Conservation (phyloP, 345 rosid species). For the Bruguiera sexangula region DNA sequence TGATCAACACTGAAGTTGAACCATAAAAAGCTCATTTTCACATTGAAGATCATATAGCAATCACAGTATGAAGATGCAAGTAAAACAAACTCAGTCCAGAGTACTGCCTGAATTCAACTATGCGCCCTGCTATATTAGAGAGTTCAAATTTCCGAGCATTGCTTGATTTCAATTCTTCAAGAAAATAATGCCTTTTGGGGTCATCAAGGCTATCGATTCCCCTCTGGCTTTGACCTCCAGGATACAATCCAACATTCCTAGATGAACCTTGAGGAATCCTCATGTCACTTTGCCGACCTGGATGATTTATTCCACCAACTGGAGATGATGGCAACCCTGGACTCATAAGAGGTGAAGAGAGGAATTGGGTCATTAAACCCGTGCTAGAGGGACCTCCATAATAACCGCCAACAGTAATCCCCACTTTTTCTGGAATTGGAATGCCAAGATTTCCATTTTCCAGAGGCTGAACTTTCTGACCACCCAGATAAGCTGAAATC, state of each 20-base stretch:
- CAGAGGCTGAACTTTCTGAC: conserved; percentile 15
- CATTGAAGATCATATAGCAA: conserved; percentile 1
- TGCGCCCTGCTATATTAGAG: conserved; percentile 21
- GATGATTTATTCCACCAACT: conserved; percentile 15
- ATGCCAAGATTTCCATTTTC: conserved; percentile 16
- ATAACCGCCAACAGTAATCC: conserved; percentile 11
- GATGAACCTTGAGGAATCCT: conserved; percentile 14
- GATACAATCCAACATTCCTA: conserved; percentile 18
- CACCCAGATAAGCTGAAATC: conserved; percentile 8
- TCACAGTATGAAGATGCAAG: conserved; percentile 17
- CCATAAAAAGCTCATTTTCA: conserved; percentile 5
- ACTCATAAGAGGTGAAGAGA: conserved; percentile 23
- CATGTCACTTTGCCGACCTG: conserved; percentile 14
- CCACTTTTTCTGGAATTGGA: conserved; percentile 18
- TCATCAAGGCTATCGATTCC: conserved; percentile 20
- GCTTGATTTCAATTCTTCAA: conserved; percentile 29
- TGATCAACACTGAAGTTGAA: conserved; percentile 70
- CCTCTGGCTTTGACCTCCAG: conserved; percentile 20
- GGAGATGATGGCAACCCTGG: conserved; percentile 23
- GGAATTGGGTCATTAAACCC: conserved; percentile 24
- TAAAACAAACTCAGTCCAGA: conserved; percentile 10
- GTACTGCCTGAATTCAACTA: conserved; percentile 28
- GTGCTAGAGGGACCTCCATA: conserved; percentile 16
- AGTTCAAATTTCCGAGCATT: conserved; percentile 27
- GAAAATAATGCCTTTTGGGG: conserved; percentile 23